A percentile compares a stretch with the other conserved stretches of the same genome.
These are phyloP conservation scores for Fraxinus pennsylvanica DNA, from an alignment of 257 asterid genomes.

Conservation along the genomic window DNA sequence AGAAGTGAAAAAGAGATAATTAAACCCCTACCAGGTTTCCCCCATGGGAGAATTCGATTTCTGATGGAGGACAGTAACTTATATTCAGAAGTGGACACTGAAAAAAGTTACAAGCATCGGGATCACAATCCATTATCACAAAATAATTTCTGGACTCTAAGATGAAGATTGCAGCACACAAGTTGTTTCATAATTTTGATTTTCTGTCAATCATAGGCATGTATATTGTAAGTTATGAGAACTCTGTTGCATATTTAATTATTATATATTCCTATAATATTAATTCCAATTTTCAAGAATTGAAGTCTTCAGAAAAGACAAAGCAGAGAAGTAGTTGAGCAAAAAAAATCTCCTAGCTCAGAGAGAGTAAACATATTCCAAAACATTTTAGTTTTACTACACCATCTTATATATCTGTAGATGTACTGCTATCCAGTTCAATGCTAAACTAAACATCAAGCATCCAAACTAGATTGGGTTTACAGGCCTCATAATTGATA, in stretches of 20 bases:
- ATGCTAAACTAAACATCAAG: background rate
- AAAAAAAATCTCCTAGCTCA: background rate
- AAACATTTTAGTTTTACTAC: background rate
- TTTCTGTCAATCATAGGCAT: background rate
- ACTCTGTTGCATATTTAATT: background rate
- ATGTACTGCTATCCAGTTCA: background rate
- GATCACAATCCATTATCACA: slow-evolving; percentile 1
- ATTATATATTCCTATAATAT: background rate
- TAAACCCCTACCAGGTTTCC: slow-evolving; percentile 38
- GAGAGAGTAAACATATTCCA: background rate
- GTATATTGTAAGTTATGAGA: background rate
- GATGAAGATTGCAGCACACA: slow-evolving; percentile 10
- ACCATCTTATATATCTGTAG: background rate
- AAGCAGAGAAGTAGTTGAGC: background rate
- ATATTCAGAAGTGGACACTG: slow-evolving; percentile 60
- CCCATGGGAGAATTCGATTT: slow-evolving; percentile 37
- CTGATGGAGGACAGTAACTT: slow-evolving; percentile 58
- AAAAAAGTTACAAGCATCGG: slow-evolving; percentile 9
- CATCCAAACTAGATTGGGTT: background rate
- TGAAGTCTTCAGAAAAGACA: background rate
- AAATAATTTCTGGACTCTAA: background rate
- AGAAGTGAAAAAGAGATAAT: background rate
- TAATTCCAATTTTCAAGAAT: background rate
- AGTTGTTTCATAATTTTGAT: slow-evolving; percentile 1
- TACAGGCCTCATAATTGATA: background rate